Evolutionary conservation across 106 monocot genomes (phyloP), one percentile per base, ranked within the genome.

Genomic region (Dendrobium huoshanense): DNA sequence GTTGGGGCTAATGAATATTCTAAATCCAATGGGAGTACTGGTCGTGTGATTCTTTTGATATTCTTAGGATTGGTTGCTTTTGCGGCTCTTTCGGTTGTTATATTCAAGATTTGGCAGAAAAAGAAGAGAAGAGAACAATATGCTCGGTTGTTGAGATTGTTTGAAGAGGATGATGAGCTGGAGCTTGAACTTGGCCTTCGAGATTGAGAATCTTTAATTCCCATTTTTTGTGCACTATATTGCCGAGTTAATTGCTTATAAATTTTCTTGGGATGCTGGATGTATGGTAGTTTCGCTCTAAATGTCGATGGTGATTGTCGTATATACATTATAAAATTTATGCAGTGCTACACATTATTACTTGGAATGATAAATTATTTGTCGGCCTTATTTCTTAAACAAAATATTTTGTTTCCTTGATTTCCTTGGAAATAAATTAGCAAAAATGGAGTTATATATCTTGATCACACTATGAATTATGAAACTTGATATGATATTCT

Each of bases 141-240:
- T 81, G 88, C 88, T 43, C 88, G 85, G 49, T 83, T 88, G 2
- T 48, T 85, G 48, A 88, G 80, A 78, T 75, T 88, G 17, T 88
- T 88, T 75, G 88, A 88, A 81, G 88, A 88, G 79, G 88, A 88
- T 55, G 88, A 85, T 83, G 88, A 88, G 73, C 83, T 88, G 59
- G 88, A 88, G 80, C 74, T 88, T 64, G 88, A 88, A 81, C 85
- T 88, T 44, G 88, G 88, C 17, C 85, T 88, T 74, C 83, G 78
- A 16, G 85, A 88, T 75, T 88, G 72, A 88, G 40, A 78, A 61
- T 20, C 61, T 61, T 61, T 61, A 20, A 61, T n/a, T 24, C 61
- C 1, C 22, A 61, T 61, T n/a, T 61, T 61, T 61, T 61, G 4
- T 61, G 0, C 2, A 19, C n/a, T 61, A 22, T 22, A 15, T 37